Conservation (phyloP, 768 basidiomycete genomes). For the Mycena albidolilacea region DNA sequence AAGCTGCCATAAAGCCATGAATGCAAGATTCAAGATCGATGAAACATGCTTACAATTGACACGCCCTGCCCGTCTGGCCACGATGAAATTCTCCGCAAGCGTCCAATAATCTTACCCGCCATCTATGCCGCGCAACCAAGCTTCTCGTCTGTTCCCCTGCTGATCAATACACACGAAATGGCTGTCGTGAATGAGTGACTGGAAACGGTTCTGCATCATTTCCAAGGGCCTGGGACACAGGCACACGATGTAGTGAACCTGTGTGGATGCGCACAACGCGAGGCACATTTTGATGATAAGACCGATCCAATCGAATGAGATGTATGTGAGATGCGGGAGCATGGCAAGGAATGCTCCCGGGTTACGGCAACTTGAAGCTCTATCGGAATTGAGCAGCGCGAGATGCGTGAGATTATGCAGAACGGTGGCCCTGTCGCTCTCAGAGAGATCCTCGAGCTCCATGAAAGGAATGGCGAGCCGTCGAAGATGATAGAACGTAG, state of each 20-base stretch:
- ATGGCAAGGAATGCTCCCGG: slow-evolving; percentile 7
- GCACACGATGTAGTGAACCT: slow-evolving; percentile 6
- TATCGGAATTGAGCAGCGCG: slow-evolving; percentile 3
- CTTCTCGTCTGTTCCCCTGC: slow-evolving; percentile 4
- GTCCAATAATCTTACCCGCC: slow-evolving; percentile 5
- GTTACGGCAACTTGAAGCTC: slow-evolving; percentile 7
- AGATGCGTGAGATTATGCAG: slow-evolving; percentile 6
- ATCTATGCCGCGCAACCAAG: slow-evolving; percentile 11
- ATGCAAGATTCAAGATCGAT: not conserved
- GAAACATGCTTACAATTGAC: slow-evolving; percentile 10
- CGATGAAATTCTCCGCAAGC: slow-evolving; percentile 10
- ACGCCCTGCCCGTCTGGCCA: slow-evolving; percentile 6
- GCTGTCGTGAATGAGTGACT: slow-evolving; percentile 10
- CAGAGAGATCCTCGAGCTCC: slow-evolving; percentile 3
- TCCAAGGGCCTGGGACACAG: slow-evolving; percentile 4
- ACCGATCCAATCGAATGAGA: slow-evolving; percentile 5
- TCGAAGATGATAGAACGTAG: slow-evolving; percentile 3
- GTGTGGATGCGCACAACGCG: slow-evolving; percentile 6
- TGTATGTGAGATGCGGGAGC: slow-evolving; percentile 7
- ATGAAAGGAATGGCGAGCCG: slow-evolving; percentile 10
- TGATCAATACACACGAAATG: slow-evolving; percentile 7
- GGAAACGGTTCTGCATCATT: not conserved
- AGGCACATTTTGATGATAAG: not conserved
- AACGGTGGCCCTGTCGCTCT: slow-evolving; percentile 8
- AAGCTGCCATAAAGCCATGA: slow-evolving; percentile 9